Base-by-base conservation (phyloP, 176 grass and related monocot genomes). In the Zizania latifolia region DNA sequence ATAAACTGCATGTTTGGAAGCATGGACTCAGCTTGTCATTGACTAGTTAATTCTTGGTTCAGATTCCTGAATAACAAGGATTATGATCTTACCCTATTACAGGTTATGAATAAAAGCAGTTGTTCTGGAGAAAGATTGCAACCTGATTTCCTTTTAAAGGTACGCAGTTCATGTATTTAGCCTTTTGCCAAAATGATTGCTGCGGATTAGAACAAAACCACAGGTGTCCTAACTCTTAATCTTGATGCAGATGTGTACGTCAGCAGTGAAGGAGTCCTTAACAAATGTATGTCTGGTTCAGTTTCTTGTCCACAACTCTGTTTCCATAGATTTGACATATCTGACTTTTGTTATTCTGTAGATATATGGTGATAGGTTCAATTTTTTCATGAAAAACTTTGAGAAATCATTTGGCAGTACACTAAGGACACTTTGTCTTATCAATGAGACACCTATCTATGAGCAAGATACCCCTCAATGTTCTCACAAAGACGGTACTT, bases 361-460 rank as follows among this genome's bases (percentile, higher is more conserved):
- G 94, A 89, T 94, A 85, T 89, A 98, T 87, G 91, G 94, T n/a
- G 78, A 89, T 51, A 93, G 51, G 40, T 92, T 91, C 58, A 66
- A 89, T 43, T 81, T 31, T 82, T 98, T 98, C 68, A 73, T 81
- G 50, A 87, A 67, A 66, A 92, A 89, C 71, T 92, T 98, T 63
- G 88, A 92, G 50, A 92, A 98, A 81, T 93, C 89, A 74, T 98
- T 98, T 87, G 78, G 81, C 27, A 92, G 84, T 86, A 94, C 94
- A 82, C 81, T 98, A 56, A 90, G 76, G 74, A 98, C 91, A 30
- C 91, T 94, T 63, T 71, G 77, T 67, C 14, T 91, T 36, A 85
- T 97, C 70, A 98, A 89, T 31, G 48, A 73, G 60, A 34, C 41
- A 66, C 64, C 68, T 61, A 32, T 74, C 40, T 65, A 64, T 74